These are phyloP conservation scores for Bruguiera hainesii DNA, from an alignment of 441 rosid species.

Conservation along the genomic window DNA sequence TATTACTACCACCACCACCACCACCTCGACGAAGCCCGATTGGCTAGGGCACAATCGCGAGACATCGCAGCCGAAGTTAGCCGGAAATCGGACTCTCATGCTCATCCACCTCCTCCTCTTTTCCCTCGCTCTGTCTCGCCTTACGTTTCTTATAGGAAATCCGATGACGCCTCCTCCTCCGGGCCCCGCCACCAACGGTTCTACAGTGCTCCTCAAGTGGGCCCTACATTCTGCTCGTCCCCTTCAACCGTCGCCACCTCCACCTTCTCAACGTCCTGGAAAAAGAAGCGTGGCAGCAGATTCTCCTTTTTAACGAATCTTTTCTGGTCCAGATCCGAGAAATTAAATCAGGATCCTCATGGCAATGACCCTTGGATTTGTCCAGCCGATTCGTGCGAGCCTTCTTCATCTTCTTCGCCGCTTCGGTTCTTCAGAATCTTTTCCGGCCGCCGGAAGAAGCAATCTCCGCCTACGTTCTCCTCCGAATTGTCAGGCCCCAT, in stretches of 20 bases:
- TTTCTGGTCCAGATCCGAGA: slow-evolving; percentile 63
- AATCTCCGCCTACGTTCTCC: not conserved
- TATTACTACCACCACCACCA: slow-evolving; percentile 34
- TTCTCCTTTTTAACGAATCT: slow-evolving; percentile 43
- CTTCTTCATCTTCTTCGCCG: slow-evolving; percentile 30
- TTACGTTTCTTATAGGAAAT: slow-evolving; percentile 52
- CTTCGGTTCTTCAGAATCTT: slow-evolving; percentile 58
- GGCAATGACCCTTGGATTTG: not conserved
- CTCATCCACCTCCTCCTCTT: slow-evolving; percentile 34
- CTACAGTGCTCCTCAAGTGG: slow-evolving; percentile 61
- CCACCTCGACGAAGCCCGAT: slow-evolving; percentile 28
- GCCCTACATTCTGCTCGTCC: slow-evolving; percentile 25
- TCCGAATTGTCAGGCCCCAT: slow-evolving; percentile 3
- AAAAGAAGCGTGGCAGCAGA: slow-evolving; percentile 30
- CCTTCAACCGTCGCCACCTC: not conserved
- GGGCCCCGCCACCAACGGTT: slow-evolving; percentile 25
- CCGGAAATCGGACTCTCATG: slow-evolving; percentile 22
- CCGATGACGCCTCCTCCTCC: slow-evolving; percentile 28
- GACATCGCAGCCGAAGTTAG: slow-evolving; percentile 19
- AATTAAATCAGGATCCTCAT: slow-evolving; percentile 37
- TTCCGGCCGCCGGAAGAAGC: slow-evolving; percentile 34
- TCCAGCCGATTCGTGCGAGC: slow-evolving; percentile 26
- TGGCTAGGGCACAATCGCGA: slow-evolving; percentile 7
- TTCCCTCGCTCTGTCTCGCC: slow-evolving; percentile 87
- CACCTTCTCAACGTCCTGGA: slow-evolving; percentile 5